Evolutionary conservation across 176 grass and related monocot genomes (phyloP).

Genomic region (Cenchrus fungigraminus): DNA sequence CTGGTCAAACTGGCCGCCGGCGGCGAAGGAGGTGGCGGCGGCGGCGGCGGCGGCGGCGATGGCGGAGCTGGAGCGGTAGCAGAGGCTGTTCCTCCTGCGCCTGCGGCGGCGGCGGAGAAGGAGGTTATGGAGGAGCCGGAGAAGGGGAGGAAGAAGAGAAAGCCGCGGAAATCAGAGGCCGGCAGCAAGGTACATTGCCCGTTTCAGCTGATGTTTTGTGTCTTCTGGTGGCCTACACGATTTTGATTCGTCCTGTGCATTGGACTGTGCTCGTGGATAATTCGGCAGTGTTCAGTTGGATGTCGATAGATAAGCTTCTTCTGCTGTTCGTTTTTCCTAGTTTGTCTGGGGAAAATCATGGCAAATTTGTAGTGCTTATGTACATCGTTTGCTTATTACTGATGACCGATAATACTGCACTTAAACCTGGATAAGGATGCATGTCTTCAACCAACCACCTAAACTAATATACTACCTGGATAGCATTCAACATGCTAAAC

Average conservation of each 20-base stretch:
- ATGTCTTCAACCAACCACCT: background rate
- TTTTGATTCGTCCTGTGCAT: background rate
- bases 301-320: background rate
- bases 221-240: background rate
- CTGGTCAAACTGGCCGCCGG: slow-evolving; percentile 1
- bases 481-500: no score
- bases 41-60: background rate
- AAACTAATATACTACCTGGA: no score
- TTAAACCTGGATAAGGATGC: background rate
- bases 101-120: slow-evolving; percentile 11
- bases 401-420: background rate
- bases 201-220: slow-evolving; percentile 7
- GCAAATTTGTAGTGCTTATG: background rate
- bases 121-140: slow-evolving; percentile 16
- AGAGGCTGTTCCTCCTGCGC: background rate
- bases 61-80: background rate
- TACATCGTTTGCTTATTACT: background rate
- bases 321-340: background rate
- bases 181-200: slow-evolving; percentile 48
- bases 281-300: background rate
- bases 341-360: background rate
- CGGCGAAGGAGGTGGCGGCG: background rate
- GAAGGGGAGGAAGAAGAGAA: slow-evolving; percentile 39
- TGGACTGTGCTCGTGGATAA: background rate
- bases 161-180: slow-evolving; percentile 30